Conservation (phyloP, 2,329 filamentous ascomycete species). For the Teratosphaeria pseudoeucalypti region DNA sequence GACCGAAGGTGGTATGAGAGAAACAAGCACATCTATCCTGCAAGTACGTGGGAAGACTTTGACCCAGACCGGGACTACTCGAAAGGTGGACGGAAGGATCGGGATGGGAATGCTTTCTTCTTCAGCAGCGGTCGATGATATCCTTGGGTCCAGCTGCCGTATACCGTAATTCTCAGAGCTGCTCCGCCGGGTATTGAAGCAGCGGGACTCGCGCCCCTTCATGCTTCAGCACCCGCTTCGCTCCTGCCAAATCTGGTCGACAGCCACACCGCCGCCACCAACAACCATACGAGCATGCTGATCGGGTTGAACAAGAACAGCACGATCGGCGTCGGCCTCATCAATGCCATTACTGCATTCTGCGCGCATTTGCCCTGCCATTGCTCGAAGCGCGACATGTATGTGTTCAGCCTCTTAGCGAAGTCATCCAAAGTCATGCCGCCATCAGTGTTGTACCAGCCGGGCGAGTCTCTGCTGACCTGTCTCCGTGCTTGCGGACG, state of each 20-base stretch:
- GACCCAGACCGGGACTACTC: slow-evolving; percentile 81
- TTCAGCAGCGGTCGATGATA: slow-evolving; percentile 9
- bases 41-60: slow-evolving; percentile 91
- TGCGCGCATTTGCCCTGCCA: slow-evolving; percentile 18
- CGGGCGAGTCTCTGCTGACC: slow-evolving; percentile 8
- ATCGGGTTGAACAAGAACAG: slow-evolving; percentile 23
- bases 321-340: slow-evolving; percentile 20
- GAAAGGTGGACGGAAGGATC: slow-evolving; percentile 67
- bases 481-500: not conserved
- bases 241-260: not conserved
- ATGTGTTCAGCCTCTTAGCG: slow-evolving; percentile 15
- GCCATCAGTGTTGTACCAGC: slow-evolving; percentile 21
- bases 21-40: slow-evolving; percentile 97
- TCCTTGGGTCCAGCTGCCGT: not conserved
- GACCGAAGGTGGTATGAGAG: slow-evolving; percentile 93
- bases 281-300: slow-evolving; percentile 15
- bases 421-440: slow-evolving; percentile 21
- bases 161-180: not conserved
- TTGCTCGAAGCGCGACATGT: slow-evolving; percentile 15
- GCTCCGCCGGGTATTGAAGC: not conserved
- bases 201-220: not conserved
- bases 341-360: slow-evolving; percentile 23
- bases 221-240: not conserved
- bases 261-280: slow-evolving; percentile 11
- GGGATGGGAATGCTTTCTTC: slow-evolving; percentile 86